Conservation (phyloP, 2,329 filamentous ascomycete species). For the Colletotrichum sojae region DNA sequence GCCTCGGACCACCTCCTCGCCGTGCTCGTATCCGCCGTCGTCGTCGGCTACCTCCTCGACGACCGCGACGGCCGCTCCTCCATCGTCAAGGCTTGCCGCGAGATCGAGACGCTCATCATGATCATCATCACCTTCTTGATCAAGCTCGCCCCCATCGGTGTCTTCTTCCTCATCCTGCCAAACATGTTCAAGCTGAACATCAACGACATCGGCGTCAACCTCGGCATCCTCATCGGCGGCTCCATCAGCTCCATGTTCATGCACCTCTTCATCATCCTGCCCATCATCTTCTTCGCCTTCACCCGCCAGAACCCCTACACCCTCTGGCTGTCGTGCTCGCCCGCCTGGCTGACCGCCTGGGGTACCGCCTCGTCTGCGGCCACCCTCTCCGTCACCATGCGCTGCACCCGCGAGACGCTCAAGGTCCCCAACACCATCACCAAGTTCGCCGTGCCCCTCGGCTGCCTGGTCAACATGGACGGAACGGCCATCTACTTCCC, state of each 20-base stretch:
- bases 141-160: slow-evolving; percentile 63
- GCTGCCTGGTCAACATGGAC: slow-evolving; percentile 66
- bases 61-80: slow-evolving; percentile 51
- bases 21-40: slow-evolving; percentile 61
- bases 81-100: slow-evolving; percentile 59
- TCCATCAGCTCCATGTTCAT: slow-evolving; percentile 62
- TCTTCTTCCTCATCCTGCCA: slow-evolving; percentile 66
- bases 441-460: slow-evolving; percentile 63
- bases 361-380: slow-evolving; percentile 67
- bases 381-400: slow-evolving; percentile 65
- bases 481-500: slow-evolving; percentile 71
- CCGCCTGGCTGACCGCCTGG: slow-evolving; percentile 69
- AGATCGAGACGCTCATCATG: slow-evolving; percentile 64
- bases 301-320: slow-evolving; percentile 62
- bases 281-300: slow-evolving; percentile 57
- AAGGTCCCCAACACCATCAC: slow-evolving; percentile 57
- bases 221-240: slow-evolving; percentile 65
- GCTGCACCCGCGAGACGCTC: slow-evolving; percentile 54
- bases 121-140: slow-evolving; percentile 63
- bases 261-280: slow-evolving; percentile 62
- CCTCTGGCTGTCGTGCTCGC: slow-evolving; percentile 63
- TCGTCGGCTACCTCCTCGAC: slow-evolving; percentile 63
- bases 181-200: slow-evolving; percentile 66
- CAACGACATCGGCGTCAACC: slow-evolving; percentile 61
- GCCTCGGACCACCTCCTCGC: slow-evolving; percentile 62